Conservation (phyloP, 371 early-diverging fungal genomes). For the Parasitella parasitica region DNA sequence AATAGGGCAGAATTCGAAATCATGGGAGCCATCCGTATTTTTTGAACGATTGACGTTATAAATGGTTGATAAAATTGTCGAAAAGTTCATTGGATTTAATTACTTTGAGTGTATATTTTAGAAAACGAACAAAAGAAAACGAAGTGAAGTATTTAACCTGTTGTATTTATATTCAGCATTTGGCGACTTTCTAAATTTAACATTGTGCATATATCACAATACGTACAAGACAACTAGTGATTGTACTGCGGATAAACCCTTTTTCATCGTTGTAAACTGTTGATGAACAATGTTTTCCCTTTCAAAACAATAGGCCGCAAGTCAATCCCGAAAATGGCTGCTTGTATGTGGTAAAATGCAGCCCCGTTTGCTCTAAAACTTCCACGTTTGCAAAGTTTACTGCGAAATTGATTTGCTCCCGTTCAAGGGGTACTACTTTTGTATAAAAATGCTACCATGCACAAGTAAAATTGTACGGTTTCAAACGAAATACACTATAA, state of each 20-base stretch:
- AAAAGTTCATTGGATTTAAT: not conserved
- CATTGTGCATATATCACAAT: not conserved
- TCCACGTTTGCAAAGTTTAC: not conserved
- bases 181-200: not conserved
- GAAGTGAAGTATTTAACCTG: not conserved
- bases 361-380: not conserved
- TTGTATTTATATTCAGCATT: not conserved
- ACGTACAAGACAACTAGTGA: not conserved
- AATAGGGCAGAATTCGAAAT: conserved; percentile 17
- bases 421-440: not conserved
- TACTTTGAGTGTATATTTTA: not conserved
- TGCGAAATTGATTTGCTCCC: not conserved
- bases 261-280: not conserved
- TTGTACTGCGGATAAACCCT: not conserved
- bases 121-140: not conserved
- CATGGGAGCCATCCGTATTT: not conserved
- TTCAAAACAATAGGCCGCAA: not conserved
- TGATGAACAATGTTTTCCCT: not conserved
- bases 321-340: not conserved
- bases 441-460: not conserved
- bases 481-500: not conserved
- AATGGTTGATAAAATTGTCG: not conserved
- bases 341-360: not conserved
- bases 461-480: too few relatives aligned
- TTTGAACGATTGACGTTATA: not conserved